phyloP scores from a whole-genome alignment of 2,329 filamentous ascomycete genomes.

The Alternaria alternata region DNA sequence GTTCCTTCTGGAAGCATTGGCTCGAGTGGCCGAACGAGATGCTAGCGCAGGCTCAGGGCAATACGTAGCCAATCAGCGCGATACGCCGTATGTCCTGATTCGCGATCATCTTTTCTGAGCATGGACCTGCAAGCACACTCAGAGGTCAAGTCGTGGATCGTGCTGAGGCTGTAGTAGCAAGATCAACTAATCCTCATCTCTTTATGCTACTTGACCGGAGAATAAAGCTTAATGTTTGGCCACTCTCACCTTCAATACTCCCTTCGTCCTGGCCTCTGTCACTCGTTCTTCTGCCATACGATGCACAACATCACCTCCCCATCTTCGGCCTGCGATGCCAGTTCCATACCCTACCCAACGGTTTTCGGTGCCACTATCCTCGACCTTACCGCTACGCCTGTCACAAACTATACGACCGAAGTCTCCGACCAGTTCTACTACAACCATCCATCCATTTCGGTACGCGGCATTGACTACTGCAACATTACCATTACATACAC shows the following conservation, averaged over 20 bases:
- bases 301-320: neutral
- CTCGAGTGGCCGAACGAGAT: conserved; percentile 32
- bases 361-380: conserved; percentile 24
- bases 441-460: conserved; percentile 12
- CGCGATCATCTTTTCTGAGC: neutral
- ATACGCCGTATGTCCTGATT: conserved; percentile 1
- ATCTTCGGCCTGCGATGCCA: conserved; percentile 11
- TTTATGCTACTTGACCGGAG: neutral
- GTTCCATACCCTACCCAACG: conserved; percentile 11
- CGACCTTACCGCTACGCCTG: conserved; percentile 18
- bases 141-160: neutral
- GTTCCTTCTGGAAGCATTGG: conserved; percentile 29
- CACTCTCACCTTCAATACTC: neutral
- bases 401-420: conserved; percentile 21
- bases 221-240: neutral
- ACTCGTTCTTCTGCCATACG: neutral
- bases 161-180: neutral
- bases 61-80: neutral
- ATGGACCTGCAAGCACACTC: neutral
- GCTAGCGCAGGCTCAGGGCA: neutral
- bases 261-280: neutral
- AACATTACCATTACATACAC: neutral
- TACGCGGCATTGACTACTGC: neutral
- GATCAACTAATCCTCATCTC: neutral
- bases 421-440: conserved; percentile 17